Conservation (phyloP, 768 basidiomycete species). For the Pleurotus eryngii region DNA sequence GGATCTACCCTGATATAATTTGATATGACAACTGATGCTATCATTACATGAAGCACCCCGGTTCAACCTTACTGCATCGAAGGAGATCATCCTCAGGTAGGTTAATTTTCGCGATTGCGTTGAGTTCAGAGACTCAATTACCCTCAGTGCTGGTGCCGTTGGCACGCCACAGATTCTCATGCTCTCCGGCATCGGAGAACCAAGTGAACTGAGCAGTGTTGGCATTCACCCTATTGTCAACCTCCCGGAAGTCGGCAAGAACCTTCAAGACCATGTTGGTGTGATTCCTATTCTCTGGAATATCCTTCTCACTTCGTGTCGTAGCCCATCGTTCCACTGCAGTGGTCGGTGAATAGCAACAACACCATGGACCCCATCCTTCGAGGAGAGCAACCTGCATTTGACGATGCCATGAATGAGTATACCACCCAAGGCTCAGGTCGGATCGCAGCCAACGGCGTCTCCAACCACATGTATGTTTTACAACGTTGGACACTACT, state of each 20-base stretch:
- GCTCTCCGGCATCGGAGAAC: slow-evolving; percentile 24
- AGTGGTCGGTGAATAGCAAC: slow-evolving; percentile 10
- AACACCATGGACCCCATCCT: slow-evolving; percentile 14
- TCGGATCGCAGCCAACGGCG: slow-evolving; percentile 9
- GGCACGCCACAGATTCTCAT: slow-evolving; percentile 24
- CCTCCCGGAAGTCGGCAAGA: slow-evolving; percentile 23
- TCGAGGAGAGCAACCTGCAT: slow-evolving; percentile 11
- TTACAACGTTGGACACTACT: background rate
- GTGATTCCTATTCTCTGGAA: background rate
- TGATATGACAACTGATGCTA: background rate
- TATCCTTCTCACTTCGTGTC: slow-evolving; percentile 18
- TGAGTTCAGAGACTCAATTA: too few species aligned
- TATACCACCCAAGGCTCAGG: slow-evolving; percentile 18
- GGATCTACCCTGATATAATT: background rate
- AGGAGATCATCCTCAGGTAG: slow-evolving; percentile 20
- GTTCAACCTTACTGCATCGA: slow-evolving; percentile 12
- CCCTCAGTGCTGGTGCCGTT: slow-evolving; percentile 20
- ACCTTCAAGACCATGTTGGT: slow-evolving; percentile 22
- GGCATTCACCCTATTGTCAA: slow-evolving; percentile 16
- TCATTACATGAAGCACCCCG: background rate
- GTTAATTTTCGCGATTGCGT: too few species aligned
- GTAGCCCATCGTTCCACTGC: slow-evolving; percentile 6
- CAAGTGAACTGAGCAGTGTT: background rate
- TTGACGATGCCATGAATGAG: slow-evolving; percentile 12
- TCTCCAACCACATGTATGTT: slow-evolving; percentile 16